A percentile compares a stretch with the other conserved stretches of the same genome.
phyloP scores from a whole-genome alignment of 2,329 filamentous ascomycete species.

The Aureobasidium melanogenum region DNA sequence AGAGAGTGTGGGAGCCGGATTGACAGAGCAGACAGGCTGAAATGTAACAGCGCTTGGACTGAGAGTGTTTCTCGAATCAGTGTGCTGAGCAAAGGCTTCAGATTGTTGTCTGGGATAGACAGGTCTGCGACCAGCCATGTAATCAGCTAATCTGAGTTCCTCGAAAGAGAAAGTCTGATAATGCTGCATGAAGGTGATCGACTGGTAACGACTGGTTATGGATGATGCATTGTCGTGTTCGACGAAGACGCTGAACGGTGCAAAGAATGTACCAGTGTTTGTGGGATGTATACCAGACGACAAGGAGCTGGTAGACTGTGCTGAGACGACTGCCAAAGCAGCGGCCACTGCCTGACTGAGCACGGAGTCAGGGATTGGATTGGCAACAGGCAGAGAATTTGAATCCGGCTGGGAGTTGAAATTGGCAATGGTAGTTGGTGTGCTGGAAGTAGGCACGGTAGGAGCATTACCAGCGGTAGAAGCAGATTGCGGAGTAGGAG shows the following conservation, averaged over 20 bases:
- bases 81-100: slow-evolving; percentile 72
- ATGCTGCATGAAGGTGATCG: slow-evolving; percentile 65
- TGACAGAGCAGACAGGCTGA: no score
- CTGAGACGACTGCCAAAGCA: no score
- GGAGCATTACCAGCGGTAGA: neutral
- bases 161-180: slow-evolving; percentile 86
- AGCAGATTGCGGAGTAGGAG: neutral
- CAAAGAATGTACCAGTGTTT: slow-evolving; percentile 56
- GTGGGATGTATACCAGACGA: slow-evolving; percentile 30
- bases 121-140: slow-evolving; percentile 73
- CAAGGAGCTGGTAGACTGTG: no score
- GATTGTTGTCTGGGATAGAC: slow-evolving; percentile 73
- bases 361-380: neutral
- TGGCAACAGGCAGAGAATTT: neutral
- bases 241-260: slow-evolving; percentile 56
- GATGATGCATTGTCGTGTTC: slow-evolving; percentile 63
- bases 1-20: no score
- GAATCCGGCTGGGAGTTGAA: no score
- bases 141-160: slow-evolving; percentile 62
- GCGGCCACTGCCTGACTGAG: neutral
- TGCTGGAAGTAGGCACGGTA: no score
- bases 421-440: neutral
- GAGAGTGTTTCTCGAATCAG: no score
- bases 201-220: slow-evolving; percentile 63
- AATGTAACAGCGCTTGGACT: no score